Conservation (phyloP, 495 filamentous ascomycete genomes). For the Aspergillus panamensis region DNA sequence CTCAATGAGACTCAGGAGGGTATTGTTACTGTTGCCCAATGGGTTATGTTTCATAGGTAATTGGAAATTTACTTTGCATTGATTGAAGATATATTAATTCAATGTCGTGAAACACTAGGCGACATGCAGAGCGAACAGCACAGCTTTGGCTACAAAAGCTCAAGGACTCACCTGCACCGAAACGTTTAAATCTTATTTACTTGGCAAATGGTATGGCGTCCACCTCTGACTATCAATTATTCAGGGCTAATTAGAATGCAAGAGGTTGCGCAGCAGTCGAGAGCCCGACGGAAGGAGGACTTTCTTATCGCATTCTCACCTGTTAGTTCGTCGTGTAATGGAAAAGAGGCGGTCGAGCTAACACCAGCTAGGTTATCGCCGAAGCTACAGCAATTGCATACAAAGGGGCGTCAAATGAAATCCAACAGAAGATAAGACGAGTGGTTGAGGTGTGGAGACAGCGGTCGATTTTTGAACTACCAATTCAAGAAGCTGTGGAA, state of each 20-base stretch:
- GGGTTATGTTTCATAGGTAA: constrained; percentile 99
- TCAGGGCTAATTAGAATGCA: constrained; percentile 24
- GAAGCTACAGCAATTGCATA: constrained; percentile 83
- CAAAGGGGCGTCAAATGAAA: constrained; percentile 75
- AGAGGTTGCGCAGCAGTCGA: constrained; percentile 96
- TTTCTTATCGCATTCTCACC: constrained; percentile 89
- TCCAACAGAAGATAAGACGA: constrained; percentile 80
- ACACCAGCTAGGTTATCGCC: constrained; percentile 61
- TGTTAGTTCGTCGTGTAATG: constrained; percentile 33
- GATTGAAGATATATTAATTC: constrained; percentile 24
- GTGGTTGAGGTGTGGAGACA: constrained; percentile 94
- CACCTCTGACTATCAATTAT: background rate
- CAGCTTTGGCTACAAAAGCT: constrained; percentile 86
- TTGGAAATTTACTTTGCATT: constrained; percentile 13
- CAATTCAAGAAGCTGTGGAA: constrained; percentile 76
- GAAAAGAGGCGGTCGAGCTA: constrained; percentile 14
- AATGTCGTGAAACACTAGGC: constrained; percentile 45
- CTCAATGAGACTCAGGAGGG: constrained; percentile 95
- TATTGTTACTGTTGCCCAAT: constrained; percentile 93
- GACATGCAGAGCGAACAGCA: constrained; percentile 83
- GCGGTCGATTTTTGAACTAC: constrained; percentile 75
- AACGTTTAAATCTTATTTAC: constrained; percentile 88
- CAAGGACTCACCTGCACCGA: constrained; percentile 76
- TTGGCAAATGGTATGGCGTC: constrained; percentile 77
- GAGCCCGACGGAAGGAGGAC: constrained; percentile 83